Conservation (phyloP, 257 asterid genomes). For the Rauvolfia tetraphylla region DNA sequence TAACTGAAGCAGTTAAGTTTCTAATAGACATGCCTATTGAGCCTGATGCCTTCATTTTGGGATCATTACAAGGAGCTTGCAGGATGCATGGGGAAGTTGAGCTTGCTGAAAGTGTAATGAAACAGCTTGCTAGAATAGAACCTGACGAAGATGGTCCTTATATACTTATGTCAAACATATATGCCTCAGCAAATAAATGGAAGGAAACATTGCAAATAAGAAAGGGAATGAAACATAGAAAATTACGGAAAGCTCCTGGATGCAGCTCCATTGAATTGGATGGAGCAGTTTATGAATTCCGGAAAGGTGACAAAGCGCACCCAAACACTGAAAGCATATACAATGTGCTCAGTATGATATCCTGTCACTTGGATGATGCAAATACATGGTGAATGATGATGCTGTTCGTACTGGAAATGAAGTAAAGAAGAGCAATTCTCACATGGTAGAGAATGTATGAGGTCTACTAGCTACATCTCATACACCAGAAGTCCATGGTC, state of each 20-base stretch:
- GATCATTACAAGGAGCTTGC: constrained; percentile 36
- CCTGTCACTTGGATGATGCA: constrained; percentile 15
- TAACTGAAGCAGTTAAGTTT: constrained; percentile 27
- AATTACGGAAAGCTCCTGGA: constrained; percentile 36
- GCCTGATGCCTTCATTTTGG: constrained; percentile 34
- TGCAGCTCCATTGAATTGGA: constrained; percentile 43
- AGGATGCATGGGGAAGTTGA: constrained; percentile 30
- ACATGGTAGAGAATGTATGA: not conserved
- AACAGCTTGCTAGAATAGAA: constrained; percentile 20
- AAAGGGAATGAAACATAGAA: constrained; percentile 26
- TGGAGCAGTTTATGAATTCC: constrained; percentile 34
- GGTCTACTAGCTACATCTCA: not conserved
- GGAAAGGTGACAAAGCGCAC: constrained; percentile 30
- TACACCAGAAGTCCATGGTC: not conserved
- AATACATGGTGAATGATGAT: not conserved
- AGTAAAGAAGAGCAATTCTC: not conserved
- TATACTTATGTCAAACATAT: constrained; percentile 37
- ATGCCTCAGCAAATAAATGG: constrained; percentile 33
- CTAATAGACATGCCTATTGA: constrained; percentile 26
- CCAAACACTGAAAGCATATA: constrained; percentile 25
- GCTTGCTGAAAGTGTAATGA: constrained; percentile 29
- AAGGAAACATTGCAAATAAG: constrained; percentile 23
- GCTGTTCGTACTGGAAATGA: not conserved
- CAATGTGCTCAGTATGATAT: constrained; percentile 11
- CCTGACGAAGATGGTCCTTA: constrained; percentile 26